Evolutionary conservation across 2,329 filamentous ascomycete genomes (phyloP).

Genomic region (Colletotrichum sp.): DNA sequence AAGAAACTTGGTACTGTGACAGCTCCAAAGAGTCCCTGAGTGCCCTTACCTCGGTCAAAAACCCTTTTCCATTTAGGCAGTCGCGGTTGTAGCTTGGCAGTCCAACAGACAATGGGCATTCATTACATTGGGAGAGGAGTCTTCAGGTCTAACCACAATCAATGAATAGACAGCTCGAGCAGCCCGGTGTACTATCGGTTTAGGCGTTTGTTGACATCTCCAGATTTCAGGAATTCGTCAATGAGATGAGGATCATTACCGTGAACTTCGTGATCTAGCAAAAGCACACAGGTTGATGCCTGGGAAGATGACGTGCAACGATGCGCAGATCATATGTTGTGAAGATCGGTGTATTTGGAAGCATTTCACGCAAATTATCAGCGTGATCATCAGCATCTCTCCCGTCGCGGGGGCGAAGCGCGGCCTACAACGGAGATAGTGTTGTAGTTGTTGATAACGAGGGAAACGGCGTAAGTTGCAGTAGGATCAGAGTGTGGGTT

Average conservation of each 20-base stretch:
- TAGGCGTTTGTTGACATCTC: neutral
- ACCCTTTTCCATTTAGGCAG: neutral
- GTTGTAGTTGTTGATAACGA: neutral
- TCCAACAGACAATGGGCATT: neutral
- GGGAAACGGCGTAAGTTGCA: neutral
- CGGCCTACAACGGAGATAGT: neutral
- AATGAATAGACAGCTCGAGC: rapidly evolving
- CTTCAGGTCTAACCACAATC: neutral
- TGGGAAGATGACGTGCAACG: neutral
- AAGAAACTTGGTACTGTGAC: neutral
- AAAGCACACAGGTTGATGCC: neutral
- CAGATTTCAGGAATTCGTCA: rapidly evolving
- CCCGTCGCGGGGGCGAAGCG: neutral
- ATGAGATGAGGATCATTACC: neutral
- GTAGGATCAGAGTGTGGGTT: too few relatives aligned
- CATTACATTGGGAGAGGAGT: neutral
- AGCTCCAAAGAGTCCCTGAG: neutral
- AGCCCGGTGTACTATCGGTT: neutral
- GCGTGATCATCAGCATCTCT: neutral
- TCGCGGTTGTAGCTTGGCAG: neutral
- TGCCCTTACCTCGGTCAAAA: neutral
- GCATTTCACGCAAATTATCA: neutral
- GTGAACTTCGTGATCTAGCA: neutral
- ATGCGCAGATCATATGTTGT: neutral
- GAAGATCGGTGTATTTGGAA: neutral